These are phyloP conservation scores for Mucor lusitanicus DNA, from an alignment of 371 early-diverging fungal species.

Conservation along the genomic window DNA sequence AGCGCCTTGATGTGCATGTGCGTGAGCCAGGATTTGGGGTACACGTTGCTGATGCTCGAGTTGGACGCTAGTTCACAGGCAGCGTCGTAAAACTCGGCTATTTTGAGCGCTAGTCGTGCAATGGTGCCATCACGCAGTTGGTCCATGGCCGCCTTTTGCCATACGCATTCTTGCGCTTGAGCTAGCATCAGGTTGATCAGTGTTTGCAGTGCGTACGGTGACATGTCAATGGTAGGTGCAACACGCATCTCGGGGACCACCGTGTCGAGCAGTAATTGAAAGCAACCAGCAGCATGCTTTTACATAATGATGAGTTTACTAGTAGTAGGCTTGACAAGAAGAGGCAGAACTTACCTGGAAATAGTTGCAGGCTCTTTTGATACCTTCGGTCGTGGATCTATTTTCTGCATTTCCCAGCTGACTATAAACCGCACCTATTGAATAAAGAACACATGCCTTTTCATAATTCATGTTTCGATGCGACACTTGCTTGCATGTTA, in stretches of 20 bases:
- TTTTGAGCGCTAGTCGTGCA: conserved; percentile 77
- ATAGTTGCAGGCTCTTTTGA: conserved; percentile 75
- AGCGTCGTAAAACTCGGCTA: conserved; percentile 71
- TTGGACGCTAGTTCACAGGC: conserved; percentile 68
- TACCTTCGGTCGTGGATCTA: conserved; percentile 69
- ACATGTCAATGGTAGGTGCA: conserved; percentile 61
- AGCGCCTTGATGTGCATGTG: conserved; percentile 71
- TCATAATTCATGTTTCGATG: conserved; percentile 81
- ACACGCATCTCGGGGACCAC: conserved; percentile 61
- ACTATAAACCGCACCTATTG: conserved; percentile 83
- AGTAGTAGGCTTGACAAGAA: too few relatives aligned
- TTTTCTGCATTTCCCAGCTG: conserved; percentile 74
- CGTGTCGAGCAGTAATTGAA: conserved; percentile 60
- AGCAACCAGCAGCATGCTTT: conserved; percentile 83
- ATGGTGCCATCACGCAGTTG: conserved; percentile 77
- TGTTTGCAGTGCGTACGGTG: conserved; percentile 58
- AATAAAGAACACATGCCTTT: conserved; percentile 80
- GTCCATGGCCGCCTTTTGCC: conserved; percentile 81
- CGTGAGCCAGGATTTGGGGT: conserved; percentile 59
- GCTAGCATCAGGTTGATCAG: conserved; percentile 81
- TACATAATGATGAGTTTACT: too few relatives aligned
- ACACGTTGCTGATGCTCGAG: conserved; percentile 51
- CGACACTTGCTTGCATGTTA: conserved; percentile 21
- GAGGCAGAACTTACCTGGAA: conserved; percentile 66
- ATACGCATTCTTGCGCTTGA: conserved; percentile 90